Base-by-base conservation (phyloP, 805 yeast genomes). In the Candida sanyiensis region DNA sequence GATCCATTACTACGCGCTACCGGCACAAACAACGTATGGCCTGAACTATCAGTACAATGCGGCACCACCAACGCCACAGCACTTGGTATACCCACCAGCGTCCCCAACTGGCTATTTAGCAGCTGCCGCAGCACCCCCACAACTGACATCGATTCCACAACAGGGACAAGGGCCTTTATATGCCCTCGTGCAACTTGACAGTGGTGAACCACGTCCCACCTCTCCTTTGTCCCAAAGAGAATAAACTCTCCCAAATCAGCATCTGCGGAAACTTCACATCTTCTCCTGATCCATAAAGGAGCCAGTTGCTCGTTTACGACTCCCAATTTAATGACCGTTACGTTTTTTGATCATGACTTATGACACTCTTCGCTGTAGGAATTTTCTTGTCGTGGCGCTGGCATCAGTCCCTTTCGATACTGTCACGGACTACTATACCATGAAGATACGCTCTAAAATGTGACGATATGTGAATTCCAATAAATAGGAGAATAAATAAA, bases 401-500 rank as follows among this genome's bases (percentile, higher is more conserved):
- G n/a, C n/a, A n/a, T n/a, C n/a, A n/a, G n/a, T n/a, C n/a, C n/a
- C n/a, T n/a, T n/a, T n/a, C n/a, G n/a, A n/a, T n/a, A n/a, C n/a
- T n/a, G n/a, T n/a, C n/a, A n/a, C n/a, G n/a, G n/a, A n/a, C n/a
- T n/a, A 20, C n/a, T 13, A 7, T 25, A 20, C n/a, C 33, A 28
- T 8, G 23, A 24, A n/a, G 17, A 26, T 18, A 17, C 35, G 29
- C 16, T 28, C 7, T 24, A n/a, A 33, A 40, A 35, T 33, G 37
- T 33, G 29, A 30, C n/a, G 29, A 36, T 30, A 35, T 19, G 28
- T 35, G 22, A 36, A 19, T 27, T 30, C 12, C 11, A 37, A 39
- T 42, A 37, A 36, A 33, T 42, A 28, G 20, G 17, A 13, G 35
- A 28, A 27, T 26, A 24, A 27, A 33, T 13, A 19, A 40, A 20